Conservation (phyloP, 371 early-diverging fungal species). For the Mortierella polycephala region DNA sequence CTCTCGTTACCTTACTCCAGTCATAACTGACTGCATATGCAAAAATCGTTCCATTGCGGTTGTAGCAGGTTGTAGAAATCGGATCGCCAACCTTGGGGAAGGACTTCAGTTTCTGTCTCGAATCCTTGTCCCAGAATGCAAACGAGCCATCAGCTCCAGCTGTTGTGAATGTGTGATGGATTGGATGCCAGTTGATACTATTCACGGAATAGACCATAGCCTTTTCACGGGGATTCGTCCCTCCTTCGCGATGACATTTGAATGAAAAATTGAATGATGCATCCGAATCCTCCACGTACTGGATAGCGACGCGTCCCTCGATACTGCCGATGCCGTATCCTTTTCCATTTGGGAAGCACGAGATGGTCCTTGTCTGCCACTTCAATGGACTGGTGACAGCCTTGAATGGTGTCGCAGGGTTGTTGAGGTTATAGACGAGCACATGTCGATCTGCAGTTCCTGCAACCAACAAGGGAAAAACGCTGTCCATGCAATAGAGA, state of each 20-base stretch:
- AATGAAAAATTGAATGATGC: constrained; percentile 85
- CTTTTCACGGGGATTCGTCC: constrained; percentile 57
- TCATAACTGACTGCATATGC: constrained; percentile 97
- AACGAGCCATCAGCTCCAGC: constrained; percentile 94
- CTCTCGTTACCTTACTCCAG: constrained; percentile 89
- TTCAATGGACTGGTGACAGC: constrained; percentile 73
- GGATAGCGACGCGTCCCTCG: constrained; percentile 94
- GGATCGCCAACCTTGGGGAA: constrained; percentile 72
- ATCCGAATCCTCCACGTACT: constrained; percentile 89
- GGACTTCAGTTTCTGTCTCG: constrained; percentile 84
- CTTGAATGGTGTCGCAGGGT: constrained; percentile 77
- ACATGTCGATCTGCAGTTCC: constrained; percentile 83
- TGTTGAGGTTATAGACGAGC: constrained; percentile 75
- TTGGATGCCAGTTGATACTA: constrained; percentile 85
- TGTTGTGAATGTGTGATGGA: constrained; percentile 90
- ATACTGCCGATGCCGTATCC: constrained; percentile 94
- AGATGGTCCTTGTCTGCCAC: constrained; percentile 77
- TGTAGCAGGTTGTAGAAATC: constrained; percentile 87
- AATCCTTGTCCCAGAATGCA: constrained; percentile 95
- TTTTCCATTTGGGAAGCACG: constrained; percentile 77
- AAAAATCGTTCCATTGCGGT: constrained; percentile 88
- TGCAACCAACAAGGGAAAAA: constrained; percentile 75
- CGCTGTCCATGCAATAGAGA: constrained; percentile 85
- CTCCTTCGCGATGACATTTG: constrained; percentile 92
- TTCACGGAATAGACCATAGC: constrained; percentile 84